Percentiles rank a stretch among this genome's conserved stretches.
Evolutionary conservation across 371 early-diverging fungal species (phyloP).

Genomic region (Vairimorpha ceranae): DNA sequence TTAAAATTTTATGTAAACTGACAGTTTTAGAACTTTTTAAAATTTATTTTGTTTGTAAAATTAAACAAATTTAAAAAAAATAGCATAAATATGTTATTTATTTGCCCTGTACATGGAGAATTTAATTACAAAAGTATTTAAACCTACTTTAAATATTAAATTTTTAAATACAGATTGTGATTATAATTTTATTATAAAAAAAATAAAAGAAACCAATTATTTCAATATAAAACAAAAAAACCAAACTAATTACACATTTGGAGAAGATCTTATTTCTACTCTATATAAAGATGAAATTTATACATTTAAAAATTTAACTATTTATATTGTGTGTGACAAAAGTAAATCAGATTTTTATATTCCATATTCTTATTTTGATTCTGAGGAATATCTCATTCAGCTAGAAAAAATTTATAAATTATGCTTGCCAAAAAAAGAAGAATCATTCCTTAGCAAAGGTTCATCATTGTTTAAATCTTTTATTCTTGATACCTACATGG

Average conservation of each 20-base stretch:
- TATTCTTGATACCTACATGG: slow-evolving; percentile 1
- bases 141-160: not conserved
- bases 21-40: too few relatives aligned
- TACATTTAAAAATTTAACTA: not conserved
- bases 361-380: not conserved
- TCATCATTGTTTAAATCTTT: not conserved
- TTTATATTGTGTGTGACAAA: not conserved
- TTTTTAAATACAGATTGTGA: not conserved
- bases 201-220: not conserved
- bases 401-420: not conserved
- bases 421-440: not conserved
- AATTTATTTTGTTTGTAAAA: not conserved
- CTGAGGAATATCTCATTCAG: not conserved
- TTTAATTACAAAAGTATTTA: not conserved
- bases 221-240: not conserved
- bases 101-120: not conserved
- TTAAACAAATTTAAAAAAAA: not conserved
- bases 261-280: not conserved
- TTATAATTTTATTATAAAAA: not conserved
- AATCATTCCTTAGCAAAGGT: not conserved
- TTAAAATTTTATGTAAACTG: slow-evolving; percentile 50
- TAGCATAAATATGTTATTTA: not conserved
- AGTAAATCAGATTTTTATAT: not conserved
- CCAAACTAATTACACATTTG: too few relatives aligned
- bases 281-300: slow-evolving; percentile 1